Evolutionary conservation across 495 filamentous ascomycete genomes (phyloP).

Genomic region (Annulohypoxylon maeteangense): DNA sequence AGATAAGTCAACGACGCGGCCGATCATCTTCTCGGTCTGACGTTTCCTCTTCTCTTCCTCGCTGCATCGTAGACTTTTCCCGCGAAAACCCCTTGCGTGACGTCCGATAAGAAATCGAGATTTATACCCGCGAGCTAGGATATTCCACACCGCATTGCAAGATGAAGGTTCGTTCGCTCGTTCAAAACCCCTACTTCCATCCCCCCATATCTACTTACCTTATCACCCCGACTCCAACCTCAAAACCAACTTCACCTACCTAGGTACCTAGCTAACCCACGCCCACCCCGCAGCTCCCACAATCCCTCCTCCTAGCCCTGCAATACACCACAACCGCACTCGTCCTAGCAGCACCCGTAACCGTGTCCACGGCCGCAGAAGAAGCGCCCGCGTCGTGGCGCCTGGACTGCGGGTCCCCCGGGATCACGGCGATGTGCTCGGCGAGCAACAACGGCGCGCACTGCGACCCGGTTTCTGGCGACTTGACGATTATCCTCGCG

Average conservation of each 20-base stretch:
- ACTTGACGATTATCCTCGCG: slow-evolving; percentile 40
- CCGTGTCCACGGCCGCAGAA: neutral
- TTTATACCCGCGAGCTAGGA: neutral
- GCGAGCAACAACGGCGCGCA: slow-evolving; percentile 43
- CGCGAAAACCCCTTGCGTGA: neutral
- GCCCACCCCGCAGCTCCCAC: neutral
- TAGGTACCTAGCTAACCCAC: neutral
- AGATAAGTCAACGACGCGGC: slow-evolving; percentile 26
- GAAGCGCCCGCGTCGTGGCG: slow-evolving; percentile 35
- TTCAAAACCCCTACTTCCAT: neutral
- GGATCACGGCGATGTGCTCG: slow-evolving; percentile 39
- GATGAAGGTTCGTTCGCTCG: slow-evolving; percentile 23
- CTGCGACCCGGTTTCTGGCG: slow-evolving; percentile 43
- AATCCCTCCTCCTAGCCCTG: neutral
- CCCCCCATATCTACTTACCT: neutral
- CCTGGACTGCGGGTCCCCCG: slow-evolving; percentile 43
- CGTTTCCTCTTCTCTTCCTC: neutral
- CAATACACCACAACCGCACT: neutral
- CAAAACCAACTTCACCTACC: no score
- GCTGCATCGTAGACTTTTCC: neutral
- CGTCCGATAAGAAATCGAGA: neutral
- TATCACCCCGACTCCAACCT: neutral
- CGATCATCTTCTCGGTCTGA: slow-evolving; percentile 14
- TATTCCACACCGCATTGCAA: neutral
- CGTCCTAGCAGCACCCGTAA: slow-evolving; percentile 3